These are phyloP conservation scores for Eucalyptus marginata DNA, from an alignment of 345 rosid species.

Conservation along the genomic window DNA sequence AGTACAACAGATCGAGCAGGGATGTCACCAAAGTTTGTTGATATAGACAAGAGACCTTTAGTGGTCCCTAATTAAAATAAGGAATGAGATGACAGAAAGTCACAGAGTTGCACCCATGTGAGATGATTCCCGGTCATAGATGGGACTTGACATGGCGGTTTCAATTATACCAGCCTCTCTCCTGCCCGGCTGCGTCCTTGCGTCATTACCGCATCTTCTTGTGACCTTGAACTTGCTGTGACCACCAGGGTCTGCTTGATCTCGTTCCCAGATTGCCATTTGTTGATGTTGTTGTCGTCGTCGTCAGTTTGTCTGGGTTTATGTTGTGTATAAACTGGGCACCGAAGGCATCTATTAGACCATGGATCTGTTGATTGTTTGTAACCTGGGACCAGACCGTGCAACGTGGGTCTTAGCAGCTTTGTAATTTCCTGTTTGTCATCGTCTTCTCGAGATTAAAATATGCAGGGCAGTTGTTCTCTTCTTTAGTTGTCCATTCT, in stretches of 20 bases:
- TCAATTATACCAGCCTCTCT: not conserved
- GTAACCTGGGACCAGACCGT: not conserved
- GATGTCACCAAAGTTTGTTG: not conserved
- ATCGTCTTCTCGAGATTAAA: not conserved
- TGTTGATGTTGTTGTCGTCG: accelerated
- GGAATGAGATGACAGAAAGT: not conserved
- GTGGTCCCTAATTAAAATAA: not conserved
- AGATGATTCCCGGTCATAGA: not conserved
- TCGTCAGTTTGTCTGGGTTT: not conserved
- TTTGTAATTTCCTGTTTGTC: not conserved
- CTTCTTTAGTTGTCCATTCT: not conserved
- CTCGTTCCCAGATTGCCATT: not conserved
- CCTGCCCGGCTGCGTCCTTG: not conserved
- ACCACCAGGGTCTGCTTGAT: not conserved
- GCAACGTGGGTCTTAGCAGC: not conserved
- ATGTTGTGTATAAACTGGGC: not conserved
- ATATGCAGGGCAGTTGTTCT: not conserved
- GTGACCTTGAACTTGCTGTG: not conserved
- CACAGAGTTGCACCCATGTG: not conserved
- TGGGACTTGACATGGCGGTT: not conserved
- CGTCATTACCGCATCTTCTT: not conserved
- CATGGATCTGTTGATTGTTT: not conserved
- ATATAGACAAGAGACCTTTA: not conserved
- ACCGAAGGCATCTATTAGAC: not conserved
- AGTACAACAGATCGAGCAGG: not conserved